Evolutionary conservation across 2,329 filamentous ascomycete genomes (phyloP).

Genomic region (Aureobasidium sp.): DNA sequence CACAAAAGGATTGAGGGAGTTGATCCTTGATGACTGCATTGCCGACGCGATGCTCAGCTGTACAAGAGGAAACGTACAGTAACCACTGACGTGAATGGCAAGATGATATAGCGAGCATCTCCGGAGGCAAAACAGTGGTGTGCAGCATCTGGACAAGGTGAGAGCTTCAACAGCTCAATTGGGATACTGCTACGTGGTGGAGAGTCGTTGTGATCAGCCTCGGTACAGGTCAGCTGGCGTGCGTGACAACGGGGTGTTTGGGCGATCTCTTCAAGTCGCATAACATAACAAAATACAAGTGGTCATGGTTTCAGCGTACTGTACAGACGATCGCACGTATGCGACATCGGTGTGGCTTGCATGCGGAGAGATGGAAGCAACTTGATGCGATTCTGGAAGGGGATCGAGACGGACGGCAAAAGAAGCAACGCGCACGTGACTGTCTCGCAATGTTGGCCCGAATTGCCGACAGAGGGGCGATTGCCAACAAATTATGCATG

Average conservation of each 20-base stretch:
- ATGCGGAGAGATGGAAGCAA: background rate
- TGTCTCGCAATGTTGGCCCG: background rate
- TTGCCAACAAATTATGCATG: slow-evolving; percentile 11
- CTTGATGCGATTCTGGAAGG: background rate
- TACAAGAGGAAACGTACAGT: background rate
- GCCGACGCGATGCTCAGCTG: too few species aligned
- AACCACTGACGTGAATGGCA: background rate
- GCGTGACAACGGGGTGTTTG: background rate
- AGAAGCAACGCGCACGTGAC: background rate
- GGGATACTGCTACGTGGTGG: background rate
- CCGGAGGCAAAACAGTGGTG: background rate
- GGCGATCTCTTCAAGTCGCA: background rate
- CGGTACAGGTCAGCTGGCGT: slow-evolving; percentile 3
- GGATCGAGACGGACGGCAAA: background rate
- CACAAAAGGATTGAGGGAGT: background rate
- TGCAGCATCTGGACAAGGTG: background rate
- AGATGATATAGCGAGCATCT: background rate
- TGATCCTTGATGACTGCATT: slow-evolving; percentile 1
- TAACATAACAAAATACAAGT: background rate
- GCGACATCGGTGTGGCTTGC: slow-evolving; percentile 11
- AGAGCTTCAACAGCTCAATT: background rate
- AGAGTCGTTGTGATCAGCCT: background rate
- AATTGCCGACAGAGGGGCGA: background rate
- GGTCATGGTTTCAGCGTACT: background rate
- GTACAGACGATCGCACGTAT: background rate